Evolutionary conservation across 345 rosid genomes (phyloP).

Genomic region (Sapria himalayana): DNA sequence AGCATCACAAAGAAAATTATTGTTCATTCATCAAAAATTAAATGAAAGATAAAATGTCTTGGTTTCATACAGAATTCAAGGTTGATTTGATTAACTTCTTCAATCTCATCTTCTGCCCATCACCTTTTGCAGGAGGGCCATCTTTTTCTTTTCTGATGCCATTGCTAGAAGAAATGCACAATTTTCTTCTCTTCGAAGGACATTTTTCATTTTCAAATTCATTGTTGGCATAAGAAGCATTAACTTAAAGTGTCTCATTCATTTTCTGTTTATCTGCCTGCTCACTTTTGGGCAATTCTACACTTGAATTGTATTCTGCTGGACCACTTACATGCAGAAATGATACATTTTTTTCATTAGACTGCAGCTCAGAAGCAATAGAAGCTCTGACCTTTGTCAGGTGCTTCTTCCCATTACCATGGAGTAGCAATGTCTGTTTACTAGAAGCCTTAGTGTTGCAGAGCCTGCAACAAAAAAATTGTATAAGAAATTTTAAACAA

Average conservation of each 20-base stretch:
- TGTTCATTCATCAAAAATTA: no score
- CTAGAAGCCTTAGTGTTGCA: constrained; percentile 73
- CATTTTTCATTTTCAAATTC: constrained; percentile 16
- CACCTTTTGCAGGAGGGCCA: no score
- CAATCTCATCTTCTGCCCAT: no score
- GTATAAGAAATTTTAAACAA: no score
- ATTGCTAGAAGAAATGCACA: no score
- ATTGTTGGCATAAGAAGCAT: constrained; percentile 2
- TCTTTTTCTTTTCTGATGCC: no score
- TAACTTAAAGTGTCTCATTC: constrained; percentile 11
- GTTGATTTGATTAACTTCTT: no score
- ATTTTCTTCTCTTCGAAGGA: constrained; percentile 29
- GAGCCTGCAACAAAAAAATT: constrained; percentile 25
- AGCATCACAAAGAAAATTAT: no score
- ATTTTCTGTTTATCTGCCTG: constrained; percentile 14
- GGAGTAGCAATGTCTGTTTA: constrained; percentile 64
- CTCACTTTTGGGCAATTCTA: constrained; percentile 8
- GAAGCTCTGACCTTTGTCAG: constrained; percentile 49
- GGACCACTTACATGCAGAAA: constrained; percentile 15
- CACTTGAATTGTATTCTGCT: constrained; percentile 13
- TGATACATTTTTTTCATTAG: constrained; percentile 21
- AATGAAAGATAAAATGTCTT: no score
- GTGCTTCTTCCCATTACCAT: constrained; percentile 94
- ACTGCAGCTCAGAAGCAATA: constrained; percentile 36
- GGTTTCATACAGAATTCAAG: no score